Conservation (phyloP, 306 rosid species). For the Dryas alaskensis region DNA sequence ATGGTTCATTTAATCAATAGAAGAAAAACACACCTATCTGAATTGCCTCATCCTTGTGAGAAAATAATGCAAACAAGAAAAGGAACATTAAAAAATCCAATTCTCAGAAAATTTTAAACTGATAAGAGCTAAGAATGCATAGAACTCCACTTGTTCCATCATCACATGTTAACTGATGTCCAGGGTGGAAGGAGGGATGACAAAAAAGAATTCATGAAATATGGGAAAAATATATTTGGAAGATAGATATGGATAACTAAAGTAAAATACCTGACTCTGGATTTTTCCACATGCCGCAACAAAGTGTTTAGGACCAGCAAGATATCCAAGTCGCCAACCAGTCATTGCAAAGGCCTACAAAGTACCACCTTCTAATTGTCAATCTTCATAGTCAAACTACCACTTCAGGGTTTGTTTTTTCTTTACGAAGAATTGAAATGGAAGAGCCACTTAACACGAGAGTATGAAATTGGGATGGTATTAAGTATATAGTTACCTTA, state of each 20-base stretch:
- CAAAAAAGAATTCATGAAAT: slow-evolving; percentile 6
- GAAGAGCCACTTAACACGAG: background rate
- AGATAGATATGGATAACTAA: slow-evolving; percentile 1
- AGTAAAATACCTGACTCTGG: slow-evolving; percentile 83
- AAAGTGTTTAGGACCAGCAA: slow-evolving; percentile 96
- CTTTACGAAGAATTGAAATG: background rate
- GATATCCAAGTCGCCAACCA: slow-evolving; percentile 97
- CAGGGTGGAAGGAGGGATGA: background rate
- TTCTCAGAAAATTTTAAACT: background rate
- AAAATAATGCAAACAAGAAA: background rate
- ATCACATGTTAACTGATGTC: background rate
- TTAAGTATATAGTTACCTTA: slow-evolving; percentile 47
- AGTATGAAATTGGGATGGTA: background rate
- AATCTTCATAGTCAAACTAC: slow-evolving; percentile 15
- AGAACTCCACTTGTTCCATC: background rate
- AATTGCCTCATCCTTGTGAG: background rate
- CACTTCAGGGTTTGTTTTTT: background rate
- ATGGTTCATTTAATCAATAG: background rate
- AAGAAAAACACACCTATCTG: background rate
- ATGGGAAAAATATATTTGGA: slow-evolving; percentile 1
- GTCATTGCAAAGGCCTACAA: slow-evolving; percentile 95
- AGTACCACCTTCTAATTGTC: slow-evolving; percentile 32
- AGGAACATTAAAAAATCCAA: background rate
- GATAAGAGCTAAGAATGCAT: background rate
- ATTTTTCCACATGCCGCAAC: slow-evolving; percentile 74